Percentiles rank a stretch among this genome's conserved stretches.
Evolutionary conservation across 176 grass and related monocot genomes (phyloP).

Genomic region (Otatea glauca): DNA sequence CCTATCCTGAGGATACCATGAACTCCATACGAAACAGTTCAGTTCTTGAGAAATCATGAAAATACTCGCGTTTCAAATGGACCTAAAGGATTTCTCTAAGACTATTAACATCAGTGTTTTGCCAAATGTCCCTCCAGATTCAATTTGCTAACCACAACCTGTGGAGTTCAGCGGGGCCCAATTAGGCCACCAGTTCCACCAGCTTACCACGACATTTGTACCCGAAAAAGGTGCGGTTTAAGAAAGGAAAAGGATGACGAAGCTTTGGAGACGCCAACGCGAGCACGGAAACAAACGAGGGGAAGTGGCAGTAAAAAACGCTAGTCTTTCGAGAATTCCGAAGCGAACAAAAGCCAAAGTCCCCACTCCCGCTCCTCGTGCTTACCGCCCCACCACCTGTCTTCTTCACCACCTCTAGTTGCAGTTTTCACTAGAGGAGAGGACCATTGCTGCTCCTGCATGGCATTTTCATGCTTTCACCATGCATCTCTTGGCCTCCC

Average conservation of each 20-base stretch:
- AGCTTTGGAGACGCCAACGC: constrained; percentile 8
- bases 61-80: too few species aligned
- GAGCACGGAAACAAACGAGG: constrained; percentile 6
- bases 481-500: background rate
- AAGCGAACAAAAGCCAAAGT: constrained; percentile 29
- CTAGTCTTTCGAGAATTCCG: constrained; percentile 35
- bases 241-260: background rate
- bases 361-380: constrained; percentile 36
- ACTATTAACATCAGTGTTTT: too few species aligned
- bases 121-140: background rate
- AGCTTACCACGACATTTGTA: background rate
- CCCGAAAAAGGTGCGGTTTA: background rate
- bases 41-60: too few species aligned
- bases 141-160: background rate
- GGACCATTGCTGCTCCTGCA: too few species aligned
- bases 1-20: background rate
- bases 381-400: constrained; percentile 4
- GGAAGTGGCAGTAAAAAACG: background rate
- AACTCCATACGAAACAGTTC: too few species aligned
- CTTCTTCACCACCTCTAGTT: background rate
- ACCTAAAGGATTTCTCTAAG: background rate
- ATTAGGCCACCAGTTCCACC: constrained; percentile 35
- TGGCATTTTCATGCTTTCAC: too few species aligned
- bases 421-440: too few species aligned
- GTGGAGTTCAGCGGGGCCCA: background rate